phyloP scores from a whole-genome alignment of 2,329 filamentous ascomycete genomes.

The Phyllosticta citrichinensis region DNA sequence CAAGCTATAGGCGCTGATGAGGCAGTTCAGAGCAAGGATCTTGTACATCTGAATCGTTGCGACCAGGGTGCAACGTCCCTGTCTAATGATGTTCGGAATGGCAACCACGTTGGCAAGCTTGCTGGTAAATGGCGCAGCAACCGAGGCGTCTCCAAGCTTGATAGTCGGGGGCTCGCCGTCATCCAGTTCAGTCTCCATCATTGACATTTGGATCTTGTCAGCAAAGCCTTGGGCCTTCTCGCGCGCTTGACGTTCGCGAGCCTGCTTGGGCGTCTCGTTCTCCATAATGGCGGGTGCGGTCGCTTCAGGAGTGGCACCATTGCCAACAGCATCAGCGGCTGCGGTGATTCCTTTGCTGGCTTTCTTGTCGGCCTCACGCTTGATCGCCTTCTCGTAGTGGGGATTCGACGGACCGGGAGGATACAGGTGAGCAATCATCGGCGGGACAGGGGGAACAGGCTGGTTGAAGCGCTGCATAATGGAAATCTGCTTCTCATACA shows the following conservation, averaged over 20 bases:
- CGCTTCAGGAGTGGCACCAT: constrained; percentile 26
- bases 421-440: constrained; percentile 86
- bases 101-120: constrained; percentile 96
- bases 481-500: constrained; percentile 90
- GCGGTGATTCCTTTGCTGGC: constrained; percentile 48
- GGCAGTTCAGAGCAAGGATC: constrained; percentile 92
- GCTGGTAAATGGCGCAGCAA: constrained; percentile 93
- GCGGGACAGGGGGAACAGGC: constrained; percentile 81
- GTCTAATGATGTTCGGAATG: constrained; percentile 95
- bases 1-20: constrained; percentile 95
- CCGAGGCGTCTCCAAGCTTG: constrained; percentile 93
- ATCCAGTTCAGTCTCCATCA: constrained; percentile 85
- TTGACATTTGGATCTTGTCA: constrained; percentile 72
- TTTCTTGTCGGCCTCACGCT: constrained; percentile 75
- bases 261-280: constrained; percentile 42
- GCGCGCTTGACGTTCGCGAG: constrained; percentile 42
- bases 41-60: constrained; percentile 99
- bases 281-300: constrained; percentile 51
- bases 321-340: constrained; percentile 22
- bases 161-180: constrained; percentile 88
- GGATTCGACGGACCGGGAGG: constrained; percentile 85
- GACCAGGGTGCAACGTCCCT: constrained; percentile 93
- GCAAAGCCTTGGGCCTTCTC: constrained; percentile 65
- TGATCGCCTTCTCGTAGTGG: constrained; percentile 86
- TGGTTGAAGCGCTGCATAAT: constrained; percentile 96